These are phyloP conservation scores for Chionographis japonica DNA, from an alignment of 106 monocot genomes.

Conservation along the genomic window DNA sequence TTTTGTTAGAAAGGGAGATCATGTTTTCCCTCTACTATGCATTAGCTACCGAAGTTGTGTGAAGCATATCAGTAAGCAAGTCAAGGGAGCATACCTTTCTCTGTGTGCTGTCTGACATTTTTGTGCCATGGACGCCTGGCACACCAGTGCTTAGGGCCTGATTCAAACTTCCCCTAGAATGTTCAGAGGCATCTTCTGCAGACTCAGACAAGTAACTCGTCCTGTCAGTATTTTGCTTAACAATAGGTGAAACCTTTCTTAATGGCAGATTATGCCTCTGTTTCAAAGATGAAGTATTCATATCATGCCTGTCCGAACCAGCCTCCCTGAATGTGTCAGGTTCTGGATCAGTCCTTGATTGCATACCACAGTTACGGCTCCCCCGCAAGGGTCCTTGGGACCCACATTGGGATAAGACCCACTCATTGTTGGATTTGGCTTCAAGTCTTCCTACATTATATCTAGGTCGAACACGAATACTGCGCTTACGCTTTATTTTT, in stretches of 20 bases:
- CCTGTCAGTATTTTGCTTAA: slow-evolving; percentile 35
- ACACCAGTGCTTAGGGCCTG: slow-evolving; percentile 24
- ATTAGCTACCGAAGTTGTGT: too few species aligned
- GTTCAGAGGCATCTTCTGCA: slow-evolving; percentile 41
- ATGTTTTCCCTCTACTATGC: too few species aligned
- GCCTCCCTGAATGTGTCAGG: slow-evolving; percentile 22
- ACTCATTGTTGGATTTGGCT: slow-evolving; percentile 40
- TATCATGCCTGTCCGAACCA: slow-evolving; percentile 27
- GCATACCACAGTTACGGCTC: slow-evolving; percentile 30
- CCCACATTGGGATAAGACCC: slow-evolving; percentile 14
- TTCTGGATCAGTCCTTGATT: slow-evolving; percentile 31
- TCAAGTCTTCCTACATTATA: slow-evolving; percentile 47
- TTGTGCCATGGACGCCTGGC: slow-evolving; percentile 21
- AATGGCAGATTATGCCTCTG: slow-evolving; percentile 39
- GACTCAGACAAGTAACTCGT: slow-evolving; percentile 46
- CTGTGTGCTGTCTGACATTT: slow-evolving; percentile 70
- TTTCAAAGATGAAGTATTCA: slow-evolving; percentile 25
- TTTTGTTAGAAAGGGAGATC: too few species aligned
- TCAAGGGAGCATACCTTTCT: slow-evolving; percentile 59
- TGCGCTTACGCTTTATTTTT: slow-evolving; percentile 83
- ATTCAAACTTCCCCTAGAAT: slow-evolving; percentile 65
- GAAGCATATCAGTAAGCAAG: slow-evolving; percentile 4
- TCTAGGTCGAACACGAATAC: slow-evolving; percentile 69
- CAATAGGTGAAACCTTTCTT: slow-evolving; percentile 38
- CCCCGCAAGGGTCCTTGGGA: slow-evolving; percentile 21